Base-by-base conservation (phyloP, 176 grass and related monocot genomes). In the Phragmites australis region DNA sequence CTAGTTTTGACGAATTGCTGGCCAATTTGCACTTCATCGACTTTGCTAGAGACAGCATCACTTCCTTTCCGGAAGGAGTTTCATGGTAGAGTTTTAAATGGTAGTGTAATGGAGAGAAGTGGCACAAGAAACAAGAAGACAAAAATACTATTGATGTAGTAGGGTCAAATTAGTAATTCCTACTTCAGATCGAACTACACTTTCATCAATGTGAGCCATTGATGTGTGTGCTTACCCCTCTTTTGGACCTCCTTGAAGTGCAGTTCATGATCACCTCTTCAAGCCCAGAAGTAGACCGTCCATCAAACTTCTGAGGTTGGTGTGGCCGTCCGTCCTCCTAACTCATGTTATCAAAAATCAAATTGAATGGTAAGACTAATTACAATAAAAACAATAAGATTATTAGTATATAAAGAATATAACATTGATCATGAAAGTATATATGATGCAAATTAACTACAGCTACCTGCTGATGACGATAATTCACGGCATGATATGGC, bases 201-300 rank as follows among this genome's bases (percentile, higher is more conserved):
- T 81, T 72, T 21, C 23, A 70, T 29, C 9, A 44, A 82, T 56
- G 27, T 19, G 26, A 25, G 8, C 44, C 26, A 69, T 40, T 53
- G 45, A 26, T 43, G 22, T 58, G 37, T n/a, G 63, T 18, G 29
- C 60, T 90, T 89, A 89, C 90, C 85, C 41, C 85, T 88, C 77
- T 86, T 83, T 81, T 93, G 12, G 75, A 58, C 57, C 86, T 87
- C 52, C 90, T 70, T 45, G 92, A 74, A 48, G 90, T 93, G 76
- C 88, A 98, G 37, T 88, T 84, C 84, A 87, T 91, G 54, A 98
- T 89, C 57, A 98, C 76, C 55, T 89, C 96, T 68, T 98, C 92
- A 19, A 98, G 80, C 17, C 88, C 84, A 81, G 92, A 80, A 41
- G 90, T 61, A 14, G 88, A 80, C 43, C 80, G 74, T 3, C 80